A percentile compares a stretch with the other conserved stretches of the same genome.
These are phyloP conservation scores for Protomyces macrosporus DNA, from an alignment of 1,139 yeast species.

Conservation along the genomic window DNA sequence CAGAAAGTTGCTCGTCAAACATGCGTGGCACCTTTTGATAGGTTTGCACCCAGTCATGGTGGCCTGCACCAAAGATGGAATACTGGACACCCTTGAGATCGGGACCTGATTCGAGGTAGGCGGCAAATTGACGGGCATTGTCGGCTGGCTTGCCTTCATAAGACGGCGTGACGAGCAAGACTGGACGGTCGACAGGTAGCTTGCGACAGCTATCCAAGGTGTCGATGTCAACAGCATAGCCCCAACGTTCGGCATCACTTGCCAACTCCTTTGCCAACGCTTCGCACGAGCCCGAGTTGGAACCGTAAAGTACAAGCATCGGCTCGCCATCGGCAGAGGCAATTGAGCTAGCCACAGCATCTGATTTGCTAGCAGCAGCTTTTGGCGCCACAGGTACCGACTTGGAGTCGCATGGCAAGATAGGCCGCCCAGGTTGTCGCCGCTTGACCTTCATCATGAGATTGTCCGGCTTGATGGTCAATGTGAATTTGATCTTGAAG, in stretches of 20 bases:
- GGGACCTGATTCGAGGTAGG: slow-evolving; percentile 12
- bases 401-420: slow-evolving; percentile 19
- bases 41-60: slow-evolving; percentile 26
- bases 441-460: slow-evolving; percentile 18
- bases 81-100: slow-evolving; percentile 19
- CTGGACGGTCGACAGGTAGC: slow-evolving; percentile 15
- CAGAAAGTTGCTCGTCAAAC: slow-evolving; percentile 12
- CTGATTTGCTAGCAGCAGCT: not conserved
- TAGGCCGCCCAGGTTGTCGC: slow-evolving; percentile 21
- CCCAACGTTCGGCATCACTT: slow-evolving; percentile 3
- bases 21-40: slow-evolving; percentile 18
- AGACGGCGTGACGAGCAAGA: slow-evolving; percentile 22
- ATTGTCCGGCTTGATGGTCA: slow-evolving; percentile 24
- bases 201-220: slow-evolving; percentile 15
- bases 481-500: slow-evolving; percentile 13
- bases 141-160: slow-evolving; percentile 27
- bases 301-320: slow-evolving; percentile 13
- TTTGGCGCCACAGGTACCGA: not conserved
- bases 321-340: slow-evolving; percentile 4
- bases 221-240: not conserved
- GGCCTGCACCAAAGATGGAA: slow-evolving; percentile 25
- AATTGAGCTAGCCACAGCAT: slow-evolving; percentile 4
- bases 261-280: slow-evolving; percentile 19
- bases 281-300: slow-evolving; percentile 25
- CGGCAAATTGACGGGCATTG: slow-evolving; percentile 25